Conservation (phyloP, 148 eudicot genomes). For the Salicornia ramosissima region DNA sequence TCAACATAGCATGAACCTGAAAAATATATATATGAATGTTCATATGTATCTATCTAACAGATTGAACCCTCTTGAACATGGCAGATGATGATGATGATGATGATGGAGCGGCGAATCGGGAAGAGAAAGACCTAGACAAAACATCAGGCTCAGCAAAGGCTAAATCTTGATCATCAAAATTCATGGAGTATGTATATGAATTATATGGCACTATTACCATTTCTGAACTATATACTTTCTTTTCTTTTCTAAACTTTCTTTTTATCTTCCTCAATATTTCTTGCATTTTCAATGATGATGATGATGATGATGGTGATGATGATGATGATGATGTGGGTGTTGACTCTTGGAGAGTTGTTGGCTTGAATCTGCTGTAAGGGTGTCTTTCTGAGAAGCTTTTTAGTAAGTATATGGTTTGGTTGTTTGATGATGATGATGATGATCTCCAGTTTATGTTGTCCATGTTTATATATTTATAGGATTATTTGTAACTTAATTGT, state of each 20-base stretch:
- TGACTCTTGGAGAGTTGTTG: not conserved
- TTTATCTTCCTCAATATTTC: constrained; percentile 36
- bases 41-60: constrained; percentile 17
- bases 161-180: constrained; percentile 52
- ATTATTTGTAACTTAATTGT: too few species aligned
- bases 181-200: constrained; percentile 43
- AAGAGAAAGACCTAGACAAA: constrained; percentile 51
- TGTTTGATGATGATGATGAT: not conserved
- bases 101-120: constrained; percentile 47
- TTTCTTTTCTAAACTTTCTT: constrained; percentile 51
- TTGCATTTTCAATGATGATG: constrained; percentile 23
- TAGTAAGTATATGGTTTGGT: not conserved
- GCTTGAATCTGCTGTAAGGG: constrained; percentile 27
- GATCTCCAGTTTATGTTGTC: constrained; percentile 9
- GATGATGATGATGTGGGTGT: not conserved
- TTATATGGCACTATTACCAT: constrained; percentile 38
- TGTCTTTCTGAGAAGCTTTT: constrained; percentile 29
- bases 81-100: constrained; percentile 28
- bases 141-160: constrained; percentile 35
- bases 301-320: not conserved
- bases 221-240: constrained; percentile 31
- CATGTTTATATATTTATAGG: not conserved
- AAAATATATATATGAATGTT: too few species aligned
- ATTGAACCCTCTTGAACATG: constrained; percentile 18
- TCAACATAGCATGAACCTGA: too few species aligned